Conservation (phyloP, 352 stramenopile genomes). For the Phytophthora agathidicida region DNA sequence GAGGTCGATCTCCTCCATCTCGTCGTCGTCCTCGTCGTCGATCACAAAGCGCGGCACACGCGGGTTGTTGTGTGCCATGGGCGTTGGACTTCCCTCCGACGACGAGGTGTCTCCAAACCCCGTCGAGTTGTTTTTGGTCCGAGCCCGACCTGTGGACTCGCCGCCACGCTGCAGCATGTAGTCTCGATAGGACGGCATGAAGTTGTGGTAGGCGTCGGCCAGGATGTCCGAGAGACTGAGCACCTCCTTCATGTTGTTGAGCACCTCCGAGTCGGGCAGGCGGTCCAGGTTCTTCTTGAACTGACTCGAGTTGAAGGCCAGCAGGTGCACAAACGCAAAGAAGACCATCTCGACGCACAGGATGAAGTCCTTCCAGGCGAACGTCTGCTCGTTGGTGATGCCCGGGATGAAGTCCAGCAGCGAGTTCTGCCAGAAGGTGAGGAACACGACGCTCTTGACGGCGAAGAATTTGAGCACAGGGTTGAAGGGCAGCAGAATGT, state of each 20-base stretch:
- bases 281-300: conserved; percentile 83
- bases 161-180: conserved; percentile 85
- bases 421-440: conserved; percentile 93
- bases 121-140: conserved; percentile 41
- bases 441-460: conserved; percentile 93
- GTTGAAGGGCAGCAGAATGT: conserved; percentile 84
- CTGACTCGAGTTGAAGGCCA: conserved; percentile 84
- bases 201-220: conserved; percentile 87
- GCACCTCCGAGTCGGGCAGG: conserved; percentile 77
- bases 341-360: conserved; percentile 91
- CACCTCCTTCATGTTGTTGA: conserved; percentile 91
- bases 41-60: conserved; percentile 73
- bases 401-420: conserved; percentile 87
- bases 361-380: conserved; percentile 92
- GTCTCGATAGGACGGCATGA: conserved; percentile 86
- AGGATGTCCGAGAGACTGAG: conserved; percentile 81
- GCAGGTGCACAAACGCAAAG: conserved; percentile 76
- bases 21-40: conserved; percentile 73
- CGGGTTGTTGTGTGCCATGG: conserved; percentile 59
- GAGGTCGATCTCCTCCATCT: conserved; percentile 44
- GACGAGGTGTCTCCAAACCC: conserved; percentile 56
- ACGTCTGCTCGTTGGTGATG: conserved; percentile 85
- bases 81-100: conserved; percentile 60
- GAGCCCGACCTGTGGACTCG: conserved; percentile 35
- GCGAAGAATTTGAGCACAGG: conserved; percentile 94